These are phyloP conservation scores for Gynostemma pentaphyllum DNA, from an alignment of 306 rosid genomes.

Conservation along the genomic window DNA sequence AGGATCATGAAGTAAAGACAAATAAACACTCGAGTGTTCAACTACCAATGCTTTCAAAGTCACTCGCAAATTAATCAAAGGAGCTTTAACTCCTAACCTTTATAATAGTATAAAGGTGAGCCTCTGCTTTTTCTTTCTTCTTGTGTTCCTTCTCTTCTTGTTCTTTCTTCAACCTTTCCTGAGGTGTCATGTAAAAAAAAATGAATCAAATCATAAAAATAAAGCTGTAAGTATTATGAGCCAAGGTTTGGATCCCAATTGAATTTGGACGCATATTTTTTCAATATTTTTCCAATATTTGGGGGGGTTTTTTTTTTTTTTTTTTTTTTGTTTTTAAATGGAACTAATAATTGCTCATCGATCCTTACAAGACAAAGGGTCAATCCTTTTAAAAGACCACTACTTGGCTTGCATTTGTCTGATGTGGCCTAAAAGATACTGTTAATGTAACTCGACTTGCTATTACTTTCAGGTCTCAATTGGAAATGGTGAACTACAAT, in stretches of 20 bases:
- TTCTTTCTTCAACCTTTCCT: conserved; percentile 89
- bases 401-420: conserved; percentile 12
- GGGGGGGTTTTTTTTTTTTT: too few relatives aligned
- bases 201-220: neutral
- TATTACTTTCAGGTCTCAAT: too few relatives aligned
- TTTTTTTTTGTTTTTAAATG: neutral
- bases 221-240: neutral
- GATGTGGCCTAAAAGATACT: conserved; percentile 11
- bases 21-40: neutral
- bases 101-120: conserved; percentile 77
- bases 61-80: conserved; percentile 8
- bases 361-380: conserved; percentile 11
- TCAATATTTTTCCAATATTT: conserved; percentile 5
- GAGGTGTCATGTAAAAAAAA: conserved; percentile 9
- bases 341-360: conserved; percentile 7
- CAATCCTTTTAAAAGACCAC: conserved; percentile 9
- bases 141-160: conserved; percentile 87
- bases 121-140: conserved; percentile 78
- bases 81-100: conserved; percentile 37
- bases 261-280: neutral
- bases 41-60: conserved; percentile 1
- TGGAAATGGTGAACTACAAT: too few relatives aligned
- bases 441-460: too few relatives aligned
- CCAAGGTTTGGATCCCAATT: neutral
- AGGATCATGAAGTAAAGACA: conserved; percentile 1